Evolutionary conservation across 306 rosid species (phyloP).

Genomic region (Castanea crenata): DNA sequence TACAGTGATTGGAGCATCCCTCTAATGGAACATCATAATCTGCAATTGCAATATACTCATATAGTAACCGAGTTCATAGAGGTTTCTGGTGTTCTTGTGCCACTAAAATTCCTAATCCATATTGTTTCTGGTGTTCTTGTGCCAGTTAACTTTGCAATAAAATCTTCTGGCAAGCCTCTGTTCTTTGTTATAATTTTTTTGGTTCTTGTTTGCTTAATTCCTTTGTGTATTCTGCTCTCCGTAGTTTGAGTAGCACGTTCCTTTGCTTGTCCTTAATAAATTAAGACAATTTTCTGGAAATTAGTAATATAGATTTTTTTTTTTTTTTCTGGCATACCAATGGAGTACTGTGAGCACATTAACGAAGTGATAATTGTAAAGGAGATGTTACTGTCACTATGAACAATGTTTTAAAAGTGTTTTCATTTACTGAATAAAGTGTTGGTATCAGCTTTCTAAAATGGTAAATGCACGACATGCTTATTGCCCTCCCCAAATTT

Average conservation of each 20-base stretch:
- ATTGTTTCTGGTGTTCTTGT: not conserved
- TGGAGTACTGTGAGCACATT: not conserved
- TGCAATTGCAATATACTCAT: not conserved
- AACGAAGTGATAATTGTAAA: not conserved
- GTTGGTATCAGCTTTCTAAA: too few relatives aligned
- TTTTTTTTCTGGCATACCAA: not conserved
- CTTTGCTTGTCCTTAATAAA: not conserved
- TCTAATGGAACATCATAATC: not conserved
- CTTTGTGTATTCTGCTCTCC: not conserved
- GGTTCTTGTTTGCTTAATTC: not conserved
- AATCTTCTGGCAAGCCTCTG: constrained; percentile 3
- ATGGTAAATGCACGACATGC: too few relatives aligned
- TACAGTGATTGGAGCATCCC: not conserved
- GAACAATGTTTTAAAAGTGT: not conserved
- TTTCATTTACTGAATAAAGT: not conserved
- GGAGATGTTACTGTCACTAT: not conserved
- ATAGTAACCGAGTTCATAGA: not conserved
- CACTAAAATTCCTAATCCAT: constrained; percentile 15
- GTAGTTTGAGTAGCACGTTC: not conserved
- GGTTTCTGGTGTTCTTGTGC: not conserved
- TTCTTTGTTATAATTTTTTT: not conserved
- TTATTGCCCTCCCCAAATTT: not conserved
- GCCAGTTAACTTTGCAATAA: not conserved
- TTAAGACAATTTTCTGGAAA: not conserved
- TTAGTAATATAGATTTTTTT: not conserved